Conservation (phyloP, 352 stramenopile species). For the Plasmopara muralis region DNA sequence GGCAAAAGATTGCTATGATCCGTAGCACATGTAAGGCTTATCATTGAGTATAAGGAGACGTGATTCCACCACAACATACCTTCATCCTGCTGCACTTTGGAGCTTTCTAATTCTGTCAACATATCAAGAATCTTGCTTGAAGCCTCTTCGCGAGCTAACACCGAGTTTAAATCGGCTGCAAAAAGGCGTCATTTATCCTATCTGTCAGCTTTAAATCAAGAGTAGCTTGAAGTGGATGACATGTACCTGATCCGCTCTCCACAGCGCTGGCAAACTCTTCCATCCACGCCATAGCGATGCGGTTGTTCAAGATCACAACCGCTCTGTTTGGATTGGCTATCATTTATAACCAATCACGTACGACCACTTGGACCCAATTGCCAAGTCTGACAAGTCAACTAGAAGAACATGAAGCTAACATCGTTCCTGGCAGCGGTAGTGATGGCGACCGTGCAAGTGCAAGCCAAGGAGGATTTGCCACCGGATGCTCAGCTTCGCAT, state of each 20-base stretch:
- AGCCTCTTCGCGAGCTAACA: slow-evolving; percentile 15
- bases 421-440: slow-evolving; percentile 33
- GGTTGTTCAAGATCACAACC: slow-evolving; percentile 18
- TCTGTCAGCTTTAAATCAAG: background rate
- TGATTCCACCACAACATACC: slow-evolving; percentile 2
- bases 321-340: slow-evolving; percentile 16
- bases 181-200: background rate
- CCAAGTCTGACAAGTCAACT: background rate
- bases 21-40: background rate
- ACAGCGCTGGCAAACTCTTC: slow-evolving; percentile 35
- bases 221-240: background rate
- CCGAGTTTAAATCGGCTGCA: slow-evolving; percentile 15
- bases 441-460: slow-evolving; percentile 32
- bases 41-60: background rate
- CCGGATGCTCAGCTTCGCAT: slow-evolving; percentile 62
- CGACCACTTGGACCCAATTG: slow-evolving; percentile 25
- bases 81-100: slow-evolving; percentile 16
- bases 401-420: slow-evolving; percentile 50
- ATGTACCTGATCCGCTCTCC: slow-evolving; percentile 18
- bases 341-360: slow-evolving; percentile 37
- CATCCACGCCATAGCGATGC: slow-evolving; percentile 24
- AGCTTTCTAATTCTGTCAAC: slow-evolving; percentile 3
- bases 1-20: slow-evolving; percentile 6
- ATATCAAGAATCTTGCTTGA: slow-evolving; percentile 9
- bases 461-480: slow-evolving; percentile 69